These are phyloP conservation scores for Linaria vulgaris DNA, from an alignment of 257 asterid genomes.

Conservation along the genomic window DNA sequence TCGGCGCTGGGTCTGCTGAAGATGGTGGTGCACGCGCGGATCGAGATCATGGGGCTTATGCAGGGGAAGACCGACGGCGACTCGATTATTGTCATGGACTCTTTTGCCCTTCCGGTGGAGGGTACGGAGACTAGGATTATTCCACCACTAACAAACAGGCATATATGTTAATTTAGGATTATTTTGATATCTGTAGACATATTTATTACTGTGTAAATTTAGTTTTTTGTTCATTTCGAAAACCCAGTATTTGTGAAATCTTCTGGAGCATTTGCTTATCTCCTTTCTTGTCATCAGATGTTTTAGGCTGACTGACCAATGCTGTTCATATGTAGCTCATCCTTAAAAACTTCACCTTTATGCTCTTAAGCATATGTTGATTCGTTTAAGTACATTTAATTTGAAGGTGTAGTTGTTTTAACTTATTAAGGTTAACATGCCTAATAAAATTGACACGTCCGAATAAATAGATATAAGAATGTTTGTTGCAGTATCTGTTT, in stretches of 20 bases:
- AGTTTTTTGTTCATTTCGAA: slow-evolving; percentile 3
- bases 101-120: no score
- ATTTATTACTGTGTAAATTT: not conserved
- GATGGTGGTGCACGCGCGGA: no score
- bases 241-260: not conserved
- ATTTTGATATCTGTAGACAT: slow-evolving; percentile 2
- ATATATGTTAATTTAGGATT: no score
- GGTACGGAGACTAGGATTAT: no score
- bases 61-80: no score
- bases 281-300: not conserved
- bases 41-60: no score
- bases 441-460: slow-evolving; percentile 9
- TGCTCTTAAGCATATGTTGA: not conserved
- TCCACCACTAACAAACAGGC: no score
- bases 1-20: no score
- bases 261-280: slow-evolving; percentile 17
- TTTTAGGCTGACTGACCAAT: not conserved
- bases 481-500: slow-evolving; percentile 2
- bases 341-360: not conserved
- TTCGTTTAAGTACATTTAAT: not conserved
- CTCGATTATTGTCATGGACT: no score
- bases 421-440: slow-evolving; percentile 21
- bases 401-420: slow-evolving; percentile 15
- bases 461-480: slow-evolving; percentile 4
- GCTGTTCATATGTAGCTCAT: not conserved